A percentile compares a stretch with the other conserved stretches of the same genome.
phyloP scores from a whole-genome alignment of 73 alveolate genomes.

The Urostyla sp. region DNA sequence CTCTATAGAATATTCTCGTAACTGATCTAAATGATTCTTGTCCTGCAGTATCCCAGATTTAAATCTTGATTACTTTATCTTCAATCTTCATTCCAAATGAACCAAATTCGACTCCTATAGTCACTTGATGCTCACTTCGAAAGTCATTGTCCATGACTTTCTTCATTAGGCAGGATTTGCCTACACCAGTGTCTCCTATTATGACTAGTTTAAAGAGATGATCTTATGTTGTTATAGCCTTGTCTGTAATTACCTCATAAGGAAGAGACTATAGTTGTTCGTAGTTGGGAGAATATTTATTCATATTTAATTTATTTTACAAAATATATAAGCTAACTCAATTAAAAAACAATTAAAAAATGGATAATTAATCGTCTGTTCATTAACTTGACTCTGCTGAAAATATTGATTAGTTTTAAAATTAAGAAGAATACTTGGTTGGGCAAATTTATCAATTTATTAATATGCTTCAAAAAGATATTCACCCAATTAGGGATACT shows the following conservation, averaged over 20 bases:
- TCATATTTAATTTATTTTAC: not conserved
- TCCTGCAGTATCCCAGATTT: slow-evolving; percentile 75
- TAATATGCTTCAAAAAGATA: too few species aligned
- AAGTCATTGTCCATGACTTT: slow-evolving; percentile 77
- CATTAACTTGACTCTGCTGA: too few species aligned
- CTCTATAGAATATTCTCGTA: slow-evolving; percentile 73
- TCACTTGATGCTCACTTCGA: slow-evolving; percentile 63
- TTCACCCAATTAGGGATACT: too few species aligned
- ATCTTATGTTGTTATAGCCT: slow-evolving; percentile 63
- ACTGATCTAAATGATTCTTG: slow-evolving; percentile 75
- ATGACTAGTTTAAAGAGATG: slow-evolving; percentile 79
- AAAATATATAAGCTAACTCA: too few species aligned
- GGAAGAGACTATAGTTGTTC: not conserved
- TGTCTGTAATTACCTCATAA: slow-evolving; percentile 65
- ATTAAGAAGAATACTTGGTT: too few species aligned
- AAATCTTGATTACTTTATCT: slow-evolving; percentile 23
- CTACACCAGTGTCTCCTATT: slow-evolving; percentile 86
- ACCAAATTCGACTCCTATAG: slow-evolving; percentile 80
- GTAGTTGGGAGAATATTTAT: not conserved
- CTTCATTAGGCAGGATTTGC: slow-evolving; percentile 75
- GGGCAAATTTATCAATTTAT: too few species aligned
- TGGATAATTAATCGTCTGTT: too few species aligned
- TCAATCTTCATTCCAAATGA: slow-evolving; percentile 27
- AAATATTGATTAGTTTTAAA: too few species aligned
- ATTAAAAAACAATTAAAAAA: too few species aligned